These are phyloP conservation scores for Salix caprea DNA, from an alignment of 345 rosid genomes.

Conservation along the genomic window DNA sequence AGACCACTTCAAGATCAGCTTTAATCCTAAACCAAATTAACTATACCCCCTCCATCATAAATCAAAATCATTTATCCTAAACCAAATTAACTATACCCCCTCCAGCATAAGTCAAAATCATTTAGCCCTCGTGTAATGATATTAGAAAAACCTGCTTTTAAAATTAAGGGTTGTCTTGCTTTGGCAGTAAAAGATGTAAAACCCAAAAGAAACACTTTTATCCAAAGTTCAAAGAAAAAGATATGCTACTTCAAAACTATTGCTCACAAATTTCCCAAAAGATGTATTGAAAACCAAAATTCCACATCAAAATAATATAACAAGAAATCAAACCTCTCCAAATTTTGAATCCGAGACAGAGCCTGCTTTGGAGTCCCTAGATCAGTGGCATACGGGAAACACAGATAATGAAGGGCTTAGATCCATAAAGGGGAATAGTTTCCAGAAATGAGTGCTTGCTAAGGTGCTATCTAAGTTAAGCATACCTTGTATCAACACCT, in stretches of 20 bases:
- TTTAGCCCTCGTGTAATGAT: neutral
- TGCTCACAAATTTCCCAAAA: too few species aligned
- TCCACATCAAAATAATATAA: slow-evolving; percentile 1
- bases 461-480: neutral
- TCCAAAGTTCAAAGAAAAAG: neutral
- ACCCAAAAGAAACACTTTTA: neutral
- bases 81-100: neutral
- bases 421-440: neutral
- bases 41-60: neutral
- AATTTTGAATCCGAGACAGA: slow-evolving; percentile 74
- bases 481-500: slow-evolving; percentile 91
- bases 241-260: neutral
- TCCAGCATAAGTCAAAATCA: neutral
- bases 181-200: neutral
- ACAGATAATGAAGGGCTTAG: slow-evolving; percentile 21
- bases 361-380: slow-evolving; percentile 71
- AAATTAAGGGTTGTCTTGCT: neutral
- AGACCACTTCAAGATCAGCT: neutral
- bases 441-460: neutral
- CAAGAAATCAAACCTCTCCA: slow-evolving; percentile 74
- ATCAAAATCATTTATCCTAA: neutral
- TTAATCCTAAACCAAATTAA: neutral
- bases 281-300: neutral
- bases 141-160: neutral
- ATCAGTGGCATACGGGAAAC: slow-evolving; percentile 12